phyloP scores from a whole-genome alignment of 768 basidiomycete genomes.

The Boletellus ananas region DNA sequence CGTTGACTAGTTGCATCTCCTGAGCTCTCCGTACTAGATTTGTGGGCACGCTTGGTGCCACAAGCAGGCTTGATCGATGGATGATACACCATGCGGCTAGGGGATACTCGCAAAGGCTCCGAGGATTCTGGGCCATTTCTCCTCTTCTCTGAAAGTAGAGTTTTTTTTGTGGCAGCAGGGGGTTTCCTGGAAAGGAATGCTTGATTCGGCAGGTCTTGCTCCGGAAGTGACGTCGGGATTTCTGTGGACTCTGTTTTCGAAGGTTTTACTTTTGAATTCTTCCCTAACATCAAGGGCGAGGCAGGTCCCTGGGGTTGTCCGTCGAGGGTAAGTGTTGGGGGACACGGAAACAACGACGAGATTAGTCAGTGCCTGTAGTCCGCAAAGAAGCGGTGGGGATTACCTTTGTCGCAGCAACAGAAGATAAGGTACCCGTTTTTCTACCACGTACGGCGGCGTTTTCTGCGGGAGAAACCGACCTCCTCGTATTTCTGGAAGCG shows the following conservation, averaged over 20 bases:
- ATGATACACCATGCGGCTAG: conserved; percentile 1
- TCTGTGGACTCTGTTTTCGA: conserved; percentile 30
- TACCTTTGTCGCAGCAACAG: conserved; percentile 17
- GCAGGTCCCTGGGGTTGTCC: conserved; percentile 9
- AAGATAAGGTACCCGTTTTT: conserved; percentile 3
- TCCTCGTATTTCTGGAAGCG: conserved; percentile 19
- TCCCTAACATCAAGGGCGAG: conserved; percentile 10
- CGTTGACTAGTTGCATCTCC: conserved; percentile 10
- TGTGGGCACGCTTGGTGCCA: conserved; percentile 20
- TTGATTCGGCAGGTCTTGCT: conserved; percentile 40
- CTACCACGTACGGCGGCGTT: conserved; percentile 2
- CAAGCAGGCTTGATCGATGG: conserved; percentile 5
- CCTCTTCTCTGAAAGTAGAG: conserved; percentile 7
- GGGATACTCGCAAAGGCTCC: conserved; percentile 4
- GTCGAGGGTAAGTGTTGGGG: background rate
- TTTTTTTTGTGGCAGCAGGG: conserved; percentile 2
- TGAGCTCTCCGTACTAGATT: conserved; percentile 26
- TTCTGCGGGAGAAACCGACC: background rate
- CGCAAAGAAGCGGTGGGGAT: background rate
- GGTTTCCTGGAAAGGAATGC: conserved; percentile 5
- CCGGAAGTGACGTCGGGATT: conserved; percentile 60
- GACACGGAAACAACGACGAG: conserved; percentile 2
- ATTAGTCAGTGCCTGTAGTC: background rate
- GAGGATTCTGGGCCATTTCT: background rate
- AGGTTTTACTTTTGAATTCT: conserved; percentile 5